phyloP scores from a whole-genome alignment of 1,284 basidiomycete genomes.

The Rhodotorula sp. region DNA sequence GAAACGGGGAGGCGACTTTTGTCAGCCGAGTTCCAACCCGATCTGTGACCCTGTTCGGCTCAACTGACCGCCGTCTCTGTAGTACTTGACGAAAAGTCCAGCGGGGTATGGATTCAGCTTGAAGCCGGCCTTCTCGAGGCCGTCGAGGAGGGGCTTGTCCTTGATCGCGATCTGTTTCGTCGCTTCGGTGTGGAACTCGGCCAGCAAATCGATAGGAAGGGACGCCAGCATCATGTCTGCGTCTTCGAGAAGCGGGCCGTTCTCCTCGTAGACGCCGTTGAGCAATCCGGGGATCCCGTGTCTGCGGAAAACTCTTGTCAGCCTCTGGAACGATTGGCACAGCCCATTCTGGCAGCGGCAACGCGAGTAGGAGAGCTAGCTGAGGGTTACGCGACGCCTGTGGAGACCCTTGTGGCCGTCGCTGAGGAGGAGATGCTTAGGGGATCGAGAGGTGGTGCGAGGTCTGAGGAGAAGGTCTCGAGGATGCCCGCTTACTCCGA shows the following conservation, averaged over 20 bases:
- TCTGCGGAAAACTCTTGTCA: constrained; percentile 22
- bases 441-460: background rate
- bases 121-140: constrained; percentile 51
- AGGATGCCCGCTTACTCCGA: background rate
- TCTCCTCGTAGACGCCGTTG: constrained; percentile 50
- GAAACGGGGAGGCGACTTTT: too few relatives aligned
- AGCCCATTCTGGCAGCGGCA: too few relatives aligned
- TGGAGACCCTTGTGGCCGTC: too few relatives aligned
- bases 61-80: constrained; percentile 16
- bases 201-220: constrained; percentile 52
- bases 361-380: background rate
- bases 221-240: constrained; percentile 55
- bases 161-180: constrained; percentile 47
- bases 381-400: background rate
- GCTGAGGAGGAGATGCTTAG: background rate
- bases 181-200: constrained; percentile 47
- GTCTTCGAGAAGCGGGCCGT: constrained; percentile 50
- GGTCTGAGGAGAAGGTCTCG: too few relatives aligned
- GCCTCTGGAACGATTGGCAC: background rate
- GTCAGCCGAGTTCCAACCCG: too few relatives aligned
- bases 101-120: constrained; percentile 25
- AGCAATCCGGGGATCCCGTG: constrained; percentile 36
- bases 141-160: constrained; percentile 48
- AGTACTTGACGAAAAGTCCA: constrained; percentile 28
- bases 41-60: too few relatives aligned